Evolutionary conservation across 148 eudicot species (phyloP), one percentile per base, ranked within the genome.

Genomic region (Chenopodium quinoa): DNA sequence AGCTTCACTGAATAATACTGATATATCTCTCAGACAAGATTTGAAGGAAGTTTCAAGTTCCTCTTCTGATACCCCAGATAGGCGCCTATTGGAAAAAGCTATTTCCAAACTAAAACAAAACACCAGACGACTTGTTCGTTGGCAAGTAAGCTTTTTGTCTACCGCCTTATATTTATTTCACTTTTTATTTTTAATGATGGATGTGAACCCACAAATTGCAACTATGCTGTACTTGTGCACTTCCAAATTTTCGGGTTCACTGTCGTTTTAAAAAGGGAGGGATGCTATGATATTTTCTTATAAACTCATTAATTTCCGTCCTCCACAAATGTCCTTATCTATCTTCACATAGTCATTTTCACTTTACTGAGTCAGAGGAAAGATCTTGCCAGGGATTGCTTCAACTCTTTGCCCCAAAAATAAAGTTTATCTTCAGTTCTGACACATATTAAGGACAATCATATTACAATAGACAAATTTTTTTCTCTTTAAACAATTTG

Each of bases 71-170:
- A 81, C 78, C 78, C 84, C 76, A 37, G 70, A 40, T 34, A 89
- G 85, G 62, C 50, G 76, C 65, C 83, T 89, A 34, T 77, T 96
- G 72, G 74, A 83, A 78, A 97, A 89, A 83, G 93, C 91, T 76
- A 87, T 93, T 79, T 85, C 87, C 74, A 90, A 85, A 80, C 83
- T 96, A 37, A 93, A 93, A 85, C 52, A 79, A 47, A 96, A 92
- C 76, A 96, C 98, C 34, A 81, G 95, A 81, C 89, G 97, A 84
- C 98, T 96, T 78, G 91, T 93, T 78, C 98, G 99, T 72, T 98
- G 97, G 40, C 99, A 96, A 88, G 98, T 96, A 91, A 89, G 92
- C 74, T 70, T 78, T 73, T 75, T 44, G 1, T 46, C 56, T 1
- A 22, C 44, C 16, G 31, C 23, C 4, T 13, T 9, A 1, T 19